phyloP scores from a whole-genome alignment of 768 basidiomycete species.

The Collybiopsis luxurians region DNA sequence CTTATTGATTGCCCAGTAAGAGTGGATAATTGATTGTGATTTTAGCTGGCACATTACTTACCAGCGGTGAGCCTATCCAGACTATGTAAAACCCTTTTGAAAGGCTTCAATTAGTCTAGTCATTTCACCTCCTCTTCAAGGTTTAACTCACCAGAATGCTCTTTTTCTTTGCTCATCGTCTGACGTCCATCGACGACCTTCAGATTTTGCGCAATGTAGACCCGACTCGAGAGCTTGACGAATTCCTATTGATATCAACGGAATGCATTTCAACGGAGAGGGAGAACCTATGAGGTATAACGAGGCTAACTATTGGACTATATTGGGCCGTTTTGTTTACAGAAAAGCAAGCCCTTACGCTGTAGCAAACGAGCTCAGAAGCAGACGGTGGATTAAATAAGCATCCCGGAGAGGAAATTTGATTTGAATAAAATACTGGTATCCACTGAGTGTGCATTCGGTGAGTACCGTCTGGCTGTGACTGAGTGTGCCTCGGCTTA shows the following conservation, averaged over 20 bases:
- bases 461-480: too few relatives aligned
- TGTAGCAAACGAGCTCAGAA: conserved; percentile 37
- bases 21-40: too few relatives aligned
- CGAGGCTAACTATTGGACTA: conserved; percentile 22
- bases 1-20: too few relatives aligned
- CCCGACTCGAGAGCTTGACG: conserved; percentile 45
- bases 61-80: conserved; percentile 40
- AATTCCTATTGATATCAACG: conserved; percentile 43
- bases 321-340: not conserved
- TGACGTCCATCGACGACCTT: conserved; percentile 9
- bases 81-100: conserved; percentile 43
- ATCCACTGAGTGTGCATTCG: too few relatives aligned
- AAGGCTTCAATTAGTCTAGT: too few relatives aligned
- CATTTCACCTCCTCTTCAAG: not conserved
- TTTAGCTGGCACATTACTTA: too few relatives aligned
- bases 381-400: conserved; percentile 29
- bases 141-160: conserved; percentile 26
- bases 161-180: conserved; percentile 53
- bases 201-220: conserved; percentile 36
- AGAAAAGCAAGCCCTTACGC: conserved; percentile 20
- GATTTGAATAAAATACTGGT: conserved; percentile 41
- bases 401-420: conserved; percentile 25
- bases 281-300: conserved; percentile 32
- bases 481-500: too few relatives aligned
- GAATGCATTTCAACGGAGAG: conserved; percentile 39